A percentile compares a stretch with the other conserved stretches of the same genome.
Conservation (phyloP, 495 filamentous ascomycete genomes). For the Aspergillus hancockii region DNA sequence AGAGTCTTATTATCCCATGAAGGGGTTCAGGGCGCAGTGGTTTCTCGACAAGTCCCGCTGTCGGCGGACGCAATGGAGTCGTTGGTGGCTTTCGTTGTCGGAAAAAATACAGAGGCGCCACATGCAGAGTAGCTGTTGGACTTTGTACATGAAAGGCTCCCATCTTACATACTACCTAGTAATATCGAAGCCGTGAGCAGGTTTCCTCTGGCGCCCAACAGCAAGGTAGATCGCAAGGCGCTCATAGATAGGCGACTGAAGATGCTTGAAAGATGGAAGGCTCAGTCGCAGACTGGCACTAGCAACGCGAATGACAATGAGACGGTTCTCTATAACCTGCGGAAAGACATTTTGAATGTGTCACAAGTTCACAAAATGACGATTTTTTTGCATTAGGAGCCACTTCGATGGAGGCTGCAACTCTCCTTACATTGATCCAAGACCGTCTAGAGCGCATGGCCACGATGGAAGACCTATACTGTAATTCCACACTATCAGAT, state of each 20-base stretch:
- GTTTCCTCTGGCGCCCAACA: slow-evolving; percentile 4
- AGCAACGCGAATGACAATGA: not conserved
- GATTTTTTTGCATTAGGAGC: slow-evolving; percentile 8
- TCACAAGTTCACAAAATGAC: not conserved
- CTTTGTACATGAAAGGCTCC: not conserved
- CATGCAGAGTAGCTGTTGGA: not conserved
- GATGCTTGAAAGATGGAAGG: not conserved
- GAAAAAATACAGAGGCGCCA: not conserved
- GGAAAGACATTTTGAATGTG: not conserved
- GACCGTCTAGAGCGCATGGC: not conserved
- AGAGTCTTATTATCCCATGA: not conserved
- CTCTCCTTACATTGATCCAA: slow-evolving; percentile 4
- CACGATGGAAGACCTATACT: slow-evolving; percentile 6
- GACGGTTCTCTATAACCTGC: not conserved
- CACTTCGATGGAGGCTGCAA: slow-evolving; percentile 10
- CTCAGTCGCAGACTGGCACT: not conserved
- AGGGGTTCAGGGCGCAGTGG: not conserved
- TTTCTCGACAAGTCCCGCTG: not conserved
- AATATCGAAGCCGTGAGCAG: not conserved
- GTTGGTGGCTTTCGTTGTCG: slow-evolving; percentile 6
- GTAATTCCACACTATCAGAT: not conserved
- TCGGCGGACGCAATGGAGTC: not conserved
- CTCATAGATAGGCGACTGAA: not conserved
- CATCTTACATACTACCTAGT: slow-evolving; percentile 3
- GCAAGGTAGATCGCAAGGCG: slow-evolving; percentile 8